Evolutionary conservation across 108 stramenopile genomes (phyloP).

Genomic region (Pseudonitzschia multiseries): DNA sequence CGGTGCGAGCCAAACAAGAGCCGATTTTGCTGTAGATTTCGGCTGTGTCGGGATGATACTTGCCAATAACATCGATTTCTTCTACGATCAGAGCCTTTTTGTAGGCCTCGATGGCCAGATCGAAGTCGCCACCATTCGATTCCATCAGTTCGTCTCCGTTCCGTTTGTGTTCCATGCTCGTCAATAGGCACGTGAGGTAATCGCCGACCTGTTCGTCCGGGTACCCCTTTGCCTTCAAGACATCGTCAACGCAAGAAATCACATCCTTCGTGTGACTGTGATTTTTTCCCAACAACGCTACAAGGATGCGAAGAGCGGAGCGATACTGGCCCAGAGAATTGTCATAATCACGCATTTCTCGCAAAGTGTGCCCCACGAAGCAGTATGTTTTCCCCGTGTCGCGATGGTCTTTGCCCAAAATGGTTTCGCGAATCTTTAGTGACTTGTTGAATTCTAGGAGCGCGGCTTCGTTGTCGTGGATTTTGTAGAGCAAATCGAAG

Average conservation of each 20-base stretch:
- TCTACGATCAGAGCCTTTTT: constrained; percentile 39
- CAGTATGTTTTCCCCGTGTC: constrained; percentile 50
- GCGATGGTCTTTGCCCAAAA: constrained; percentile 41
- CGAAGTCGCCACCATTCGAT: constrained; percentile 30
- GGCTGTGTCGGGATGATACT: constrained; percentile 43
- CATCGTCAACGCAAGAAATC: constrained; percentile 44
- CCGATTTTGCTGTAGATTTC: constrained; percentile 45
- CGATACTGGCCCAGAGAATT: constrained; percentile 42
- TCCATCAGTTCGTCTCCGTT: constrained; percentile 34
- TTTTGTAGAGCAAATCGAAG: constrained; percentile 39
- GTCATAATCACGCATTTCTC: constrained; percentile 39
- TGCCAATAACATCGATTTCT: constrained; percentile 23
- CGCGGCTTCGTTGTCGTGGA: constrained; percentile 42
- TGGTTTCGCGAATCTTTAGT: constrained; percentile 37
- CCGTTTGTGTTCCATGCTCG: constrained; percentile 40
- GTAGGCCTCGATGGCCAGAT: constrained; percentile 39
- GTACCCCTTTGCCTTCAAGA: constrained; percentile 39
- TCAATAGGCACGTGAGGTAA: constrained; percentile 33
- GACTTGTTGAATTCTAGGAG: constrained; percentile 37
- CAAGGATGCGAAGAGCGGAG: constrained; percentile 36
- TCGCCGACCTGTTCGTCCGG: constrained; percentile 26
- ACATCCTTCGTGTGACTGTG: constrained; percentile 49
- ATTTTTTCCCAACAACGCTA: constrained; percentile 38
- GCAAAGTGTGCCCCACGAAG: constrained; percentile 42
- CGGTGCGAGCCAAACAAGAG: constrained; percentile 26